Percentiles rank a stretch among this genome's conserved stretches.
phyloP scores from a whole-genome alignment of 768 basidiomycete species.

The Pleurotus sapidus region DNA sequence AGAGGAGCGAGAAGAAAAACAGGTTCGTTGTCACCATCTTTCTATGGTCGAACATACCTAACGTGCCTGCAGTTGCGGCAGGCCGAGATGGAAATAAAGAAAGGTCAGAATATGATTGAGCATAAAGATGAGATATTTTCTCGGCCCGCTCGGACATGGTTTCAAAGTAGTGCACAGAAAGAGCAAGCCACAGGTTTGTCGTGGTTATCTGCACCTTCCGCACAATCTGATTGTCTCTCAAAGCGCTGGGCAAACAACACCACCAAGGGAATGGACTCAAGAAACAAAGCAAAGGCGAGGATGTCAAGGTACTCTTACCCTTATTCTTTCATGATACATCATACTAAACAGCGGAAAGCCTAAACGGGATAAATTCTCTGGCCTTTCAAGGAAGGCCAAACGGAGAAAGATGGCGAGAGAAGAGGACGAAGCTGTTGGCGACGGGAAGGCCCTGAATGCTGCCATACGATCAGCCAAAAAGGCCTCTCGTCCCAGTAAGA shows the following conservation, averaged over 20 bases:
- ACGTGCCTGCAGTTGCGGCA: conserved; percentile 57
- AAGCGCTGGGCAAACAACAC: conserved; percentile 59
- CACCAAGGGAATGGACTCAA: conserved; percentile 54
- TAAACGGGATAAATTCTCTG: conserved; percentile 75
- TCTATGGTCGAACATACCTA: conserved; percentile 8
- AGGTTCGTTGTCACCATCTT: conserved; percentile 39
- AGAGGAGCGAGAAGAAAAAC: conserved; percentile 96
- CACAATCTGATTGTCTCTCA: conserved; percentile 3
- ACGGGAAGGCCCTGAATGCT: conserved; percentile 54
- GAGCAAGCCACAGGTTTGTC: conserved; percentile 68
- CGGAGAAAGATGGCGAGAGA: conserved; percentile 85
- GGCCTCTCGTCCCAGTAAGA: conserved; percentile 68
- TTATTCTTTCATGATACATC: conserved; percentile 6
- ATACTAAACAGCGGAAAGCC: conserved; percentile 37
- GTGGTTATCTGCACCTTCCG: not conserved
- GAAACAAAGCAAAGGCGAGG: conserved; percentile 32
- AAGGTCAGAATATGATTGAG: conserved; percentile 94
- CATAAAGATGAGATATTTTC: conserved; percentile 91
- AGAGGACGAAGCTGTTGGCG: conserved; percentile 65
- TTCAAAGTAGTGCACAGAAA: conserved; percentile 88
- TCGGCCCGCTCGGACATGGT: conserved; percentile 97
- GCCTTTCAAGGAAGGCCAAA: conserved; percentile 85
- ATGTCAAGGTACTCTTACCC: conserved; percentile 16
- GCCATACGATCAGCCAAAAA: conserved; percentile 90
- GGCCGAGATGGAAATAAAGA: conserved; percentile 95